Evolutionary conservation across 495 filamentous ascomycete genomes (phyloP), one percentile per base, ranked within the genome.

Genomic region (Xylaria flabelliformis): DNA sequence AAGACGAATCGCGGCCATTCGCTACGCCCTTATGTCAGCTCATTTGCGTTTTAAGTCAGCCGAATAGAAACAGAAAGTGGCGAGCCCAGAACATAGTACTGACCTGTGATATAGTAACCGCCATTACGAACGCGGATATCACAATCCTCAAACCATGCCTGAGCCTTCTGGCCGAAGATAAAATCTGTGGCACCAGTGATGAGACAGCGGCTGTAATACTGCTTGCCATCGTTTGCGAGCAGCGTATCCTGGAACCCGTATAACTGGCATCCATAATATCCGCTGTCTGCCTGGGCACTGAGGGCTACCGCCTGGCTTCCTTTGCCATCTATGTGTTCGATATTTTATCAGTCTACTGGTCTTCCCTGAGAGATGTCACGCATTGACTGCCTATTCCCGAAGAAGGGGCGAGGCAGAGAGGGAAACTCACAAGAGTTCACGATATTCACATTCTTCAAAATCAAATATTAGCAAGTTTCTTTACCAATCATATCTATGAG

Each of bases 131-230:
- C 88, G 5, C 84, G 77, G 70, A 92, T 88, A 70, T 88, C 85
- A 50, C 82, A 84, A 32, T 79, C 74, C 73, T 91, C 88, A 74
- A 92, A 90, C 90, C 90, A 93, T 13, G 85, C 86, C 12, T 79
- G 79, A 13, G 87, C 88, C 32, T 82, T 78, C 78, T 90, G 88
- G 8, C 91, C 91, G 78, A 91, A 92, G 74, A 92, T 88, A 75
- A 91, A 91, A 75, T 92, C 90, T 26, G 87, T 87, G 13, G 87
- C 87, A 15, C 90, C 90, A 70, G 85, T 81, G 72, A 92, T 89
- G 61, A 84, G 80, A 75, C 83, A 85, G 26, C 80, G 79, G 19
- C 81, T 84, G 79, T 87, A 92, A n/a, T 90, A 73, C 72, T 91
- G 88, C 62, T 80, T 74, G 41, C 90, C 90, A n/a, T 77, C 81